A percentile compares a stretch with the other conserved stretches of the same genome.
Evolutionary conservation across 768 basidiomycete genomes (phyloP).

Genomic region (Thelephora aurantiotincta): DNA sequence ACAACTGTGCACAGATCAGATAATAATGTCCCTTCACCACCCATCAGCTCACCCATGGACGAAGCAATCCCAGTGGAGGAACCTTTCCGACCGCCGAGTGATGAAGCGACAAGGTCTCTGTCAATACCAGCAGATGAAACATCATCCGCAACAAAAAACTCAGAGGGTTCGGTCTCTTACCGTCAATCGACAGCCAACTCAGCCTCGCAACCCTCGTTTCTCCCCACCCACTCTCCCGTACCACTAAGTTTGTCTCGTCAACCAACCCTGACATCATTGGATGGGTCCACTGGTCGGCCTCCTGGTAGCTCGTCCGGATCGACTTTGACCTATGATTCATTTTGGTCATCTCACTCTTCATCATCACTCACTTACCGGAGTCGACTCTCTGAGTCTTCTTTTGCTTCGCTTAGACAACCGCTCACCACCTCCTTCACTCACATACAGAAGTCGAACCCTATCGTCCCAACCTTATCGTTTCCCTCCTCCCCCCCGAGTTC

Average conservation of each 20-base stretch:
- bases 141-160: not conserved
- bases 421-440: not conserved
- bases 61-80: no score
- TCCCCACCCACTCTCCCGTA: not conserved
- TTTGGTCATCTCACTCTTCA: conserved; percentile 8
- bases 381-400: not conserved
- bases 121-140: not conserved
- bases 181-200: not conserved
- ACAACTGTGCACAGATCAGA: no score
- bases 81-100: conserved; percentile 1
- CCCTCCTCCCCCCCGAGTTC: not conserved
- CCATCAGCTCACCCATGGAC: no score
- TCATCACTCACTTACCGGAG: conserved; percentile 4
- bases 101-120: not conserved
- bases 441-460: not conserved
- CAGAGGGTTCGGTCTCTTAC: not conserved
- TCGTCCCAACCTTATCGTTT: not conserved
- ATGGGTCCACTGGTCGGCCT: not conserved
- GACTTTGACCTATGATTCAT: conserved; percentile 9
- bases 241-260: not conserved
- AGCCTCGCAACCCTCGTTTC: not conserved
- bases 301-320: not conserved
- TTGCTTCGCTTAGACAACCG: not conserved
- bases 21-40: no score
- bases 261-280: not conserved